Conservation (phyloP, 225 moss, liverwort and hornwort species). For the Neckera pumila region DNA sequence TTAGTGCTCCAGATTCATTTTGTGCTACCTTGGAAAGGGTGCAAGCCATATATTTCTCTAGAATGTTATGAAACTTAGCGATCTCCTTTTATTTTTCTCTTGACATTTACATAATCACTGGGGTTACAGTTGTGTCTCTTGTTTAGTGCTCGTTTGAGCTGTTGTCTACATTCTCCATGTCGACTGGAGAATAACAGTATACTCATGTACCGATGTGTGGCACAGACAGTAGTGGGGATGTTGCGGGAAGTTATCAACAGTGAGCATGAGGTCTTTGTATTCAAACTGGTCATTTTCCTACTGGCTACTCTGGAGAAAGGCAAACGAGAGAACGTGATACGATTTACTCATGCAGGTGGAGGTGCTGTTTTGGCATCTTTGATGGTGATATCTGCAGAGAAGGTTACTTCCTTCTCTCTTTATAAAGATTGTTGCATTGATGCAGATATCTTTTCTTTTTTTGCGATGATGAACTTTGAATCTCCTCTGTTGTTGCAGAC, state of each 20-base stretch:
- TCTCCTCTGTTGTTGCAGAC: neutral
- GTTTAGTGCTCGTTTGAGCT: neutral
- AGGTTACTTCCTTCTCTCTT: slow-evolving; percentile 32
- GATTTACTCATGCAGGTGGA: slow-evolving; percentile 86
- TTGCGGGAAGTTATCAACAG: slow-evolving; percentile 84
- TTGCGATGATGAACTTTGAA: neutral
- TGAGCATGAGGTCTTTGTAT: slow-evolving; percentile 91
- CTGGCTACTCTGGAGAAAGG: slow-evolving; percentile 72
- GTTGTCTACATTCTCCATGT: neutral
- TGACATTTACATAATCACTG: neutral
- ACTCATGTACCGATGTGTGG: neutral
- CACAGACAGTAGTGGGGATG: slow-evolving; percentile 98
- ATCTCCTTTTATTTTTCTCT: neutral
- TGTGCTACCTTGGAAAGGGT: neutral
- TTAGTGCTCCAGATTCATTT: neutral
- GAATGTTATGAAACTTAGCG: neutral
- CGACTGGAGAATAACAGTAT: neutral
- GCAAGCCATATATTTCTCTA: neutral
- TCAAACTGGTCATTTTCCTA: slow-evolving; percentile 90
- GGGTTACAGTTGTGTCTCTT: neutral
- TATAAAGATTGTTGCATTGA: neutral
- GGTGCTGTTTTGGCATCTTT: slow-evolving; percentile 77
- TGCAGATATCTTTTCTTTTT: neutral
- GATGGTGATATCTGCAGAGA: slow-evolving; percentile 76
- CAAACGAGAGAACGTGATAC: slow-evolving; percentile 77